These are phyloP conservation scores for Fistulinella prunicolor DNA, from an alignment of 768 basidiomycete genomes.

Conservation along the genomic window DNA sequence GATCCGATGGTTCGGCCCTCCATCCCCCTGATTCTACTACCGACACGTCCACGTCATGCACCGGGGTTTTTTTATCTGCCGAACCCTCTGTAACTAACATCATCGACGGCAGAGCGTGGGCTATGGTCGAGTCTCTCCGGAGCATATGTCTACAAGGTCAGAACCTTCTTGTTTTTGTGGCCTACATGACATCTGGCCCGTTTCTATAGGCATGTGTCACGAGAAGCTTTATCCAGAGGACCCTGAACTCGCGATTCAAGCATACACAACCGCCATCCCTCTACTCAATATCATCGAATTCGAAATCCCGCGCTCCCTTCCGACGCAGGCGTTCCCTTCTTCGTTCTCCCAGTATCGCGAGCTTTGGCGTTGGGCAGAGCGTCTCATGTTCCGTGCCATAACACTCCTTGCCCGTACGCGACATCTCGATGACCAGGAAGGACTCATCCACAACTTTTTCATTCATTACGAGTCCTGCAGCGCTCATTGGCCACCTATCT, in stretches of 20 bases:
- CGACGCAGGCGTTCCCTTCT: conserved; percentile 29
- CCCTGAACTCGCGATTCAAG: conserved; percentile 48
- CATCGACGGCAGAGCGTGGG: conserved; percentile 69
- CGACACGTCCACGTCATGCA: conserved; percentile 46
- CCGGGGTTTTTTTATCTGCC: conserved; percentile 47
- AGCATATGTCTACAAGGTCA: conserved; percentile 77
- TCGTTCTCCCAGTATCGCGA: conserved; percentile 73
- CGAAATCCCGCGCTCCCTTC: conserved; percentile 41
- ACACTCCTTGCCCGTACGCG: conserved; percentile 55
- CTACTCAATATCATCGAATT: conserved; percentile 49
- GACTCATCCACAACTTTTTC: conserved; percentile 61
- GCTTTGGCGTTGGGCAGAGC: conserved; percentile 83
- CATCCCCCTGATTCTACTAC: conserved; percentile 35
- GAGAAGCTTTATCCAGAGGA: conserved; percentile 57
- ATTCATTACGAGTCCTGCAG: conserved; percentile 59
- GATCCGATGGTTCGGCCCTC: conserved; percentile 38
- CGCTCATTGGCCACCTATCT: conserved; percentile 73
- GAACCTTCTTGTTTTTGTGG: conserved; percentile 10
- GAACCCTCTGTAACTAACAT: conserved; percentile 50
- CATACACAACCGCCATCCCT: conserved; percentile 54
- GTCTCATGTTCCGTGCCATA: conserved; percentile 77
- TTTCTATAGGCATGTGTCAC: conserved; percentile 65
- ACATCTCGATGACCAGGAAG: conserved; percentile 33
- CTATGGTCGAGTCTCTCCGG: conserved; percentile 67
- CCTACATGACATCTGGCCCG: background rate